A percentile compares a stretch with the other conserved stretches of the same genome.
Evolutionary conservation across 192 early-diverging fungal genomes (phyloP).

Genomic region (Coemansia reversa): DNA sequence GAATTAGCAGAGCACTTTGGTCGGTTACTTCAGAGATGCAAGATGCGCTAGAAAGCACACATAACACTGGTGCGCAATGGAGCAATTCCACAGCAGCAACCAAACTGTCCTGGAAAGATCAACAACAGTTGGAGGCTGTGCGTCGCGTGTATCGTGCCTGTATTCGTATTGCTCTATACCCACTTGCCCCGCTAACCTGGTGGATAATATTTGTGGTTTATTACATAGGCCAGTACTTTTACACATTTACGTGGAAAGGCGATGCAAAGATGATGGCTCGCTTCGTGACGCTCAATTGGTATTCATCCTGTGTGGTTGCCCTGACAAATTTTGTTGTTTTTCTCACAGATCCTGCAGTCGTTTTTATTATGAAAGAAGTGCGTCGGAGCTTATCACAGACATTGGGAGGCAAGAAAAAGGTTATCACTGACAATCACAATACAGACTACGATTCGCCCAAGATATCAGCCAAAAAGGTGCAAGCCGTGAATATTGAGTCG

Average conservation of each 20-base stretch:
- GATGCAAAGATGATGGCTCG: conserved; percentile 11
- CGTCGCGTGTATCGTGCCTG: conserved; percentile 32
- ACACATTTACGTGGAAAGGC: conserved; percentile 21
- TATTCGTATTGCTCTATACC: conserved; percentile 46
- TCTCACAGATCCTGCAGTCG: conserved; percentile 28
- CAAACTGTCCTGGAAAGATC: conserved; percentile 14
- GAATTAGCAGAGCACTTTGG: conserved; percentile 11
- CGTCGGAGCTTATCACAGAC: neutral
- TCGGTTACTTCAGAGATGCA: conserved; percentile 9
- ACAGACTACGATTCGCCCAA: neutral
- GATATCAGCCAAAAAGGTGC: neutral
- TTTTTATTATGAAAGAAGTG: conserved; percentile 22
- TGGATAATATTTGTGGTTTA: conserved; percentile 16
- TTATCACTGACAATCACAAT: neutral
- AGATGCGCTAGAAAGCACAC: conserved; percentile 8
- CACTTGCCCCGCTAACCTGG: conserved; percentile 25
- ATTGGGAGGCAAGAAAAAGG: conserved; percentile 2
- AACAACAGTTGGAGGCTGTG: conserved; percentile 24
- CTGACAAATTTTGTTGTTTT: conserved; percentile 35
- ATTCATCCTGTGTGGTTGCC: conserved; percentile 6
- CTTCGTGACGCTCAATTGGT: conserved; percentile 13
- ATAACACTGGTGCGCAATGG: neutral
- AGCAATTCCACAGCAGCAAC: neutral
- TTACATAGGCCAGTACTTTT: conserved; percentile 21
- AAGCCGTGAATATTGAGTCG: neutral